Evolutionary conservation across 179 eudicot genomes (phyloP).

Genomic region (Vitellaria paradoxa): DNA sequence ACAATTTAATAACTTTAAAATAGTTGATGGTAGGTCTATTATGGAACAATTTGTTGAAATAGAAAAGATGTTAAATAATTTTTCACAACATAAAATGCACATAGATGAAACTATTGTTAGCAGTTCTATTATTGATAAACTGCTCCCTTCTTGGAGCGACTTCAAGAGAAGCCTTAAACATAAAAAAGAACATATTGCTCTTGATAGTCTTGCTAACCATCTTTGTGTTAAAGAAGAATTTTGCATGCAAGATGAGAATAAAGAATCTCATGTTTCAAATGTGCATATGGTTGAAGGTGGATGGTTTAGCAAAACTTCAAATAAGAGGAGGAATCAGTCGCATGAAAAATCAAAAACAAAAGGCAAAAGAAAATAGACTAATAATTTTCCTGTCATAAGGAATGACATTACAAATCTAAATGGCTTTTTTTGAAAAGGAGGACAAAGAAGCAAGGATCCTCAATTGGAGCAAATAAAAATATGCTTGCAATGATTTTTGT

Average conservation of each 20-base stretch:
- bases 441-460: too few species aligned
- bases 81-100: too few species aligned
- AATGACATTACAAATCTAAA: too few species aligned
- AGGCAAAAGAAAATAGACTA: too few species aligned
- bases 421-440: too few species aligned
- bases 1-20: neutral
- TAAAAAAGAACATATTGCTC: neutral
- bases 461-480: too few species aligned
- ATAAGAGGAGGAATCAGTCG: too few species aligned
- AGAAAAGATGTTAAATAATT: neutral
- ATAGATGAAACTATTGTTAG: too few species aligned
- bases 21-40: neutral
- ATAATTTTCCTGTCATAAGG: too few species aligned
- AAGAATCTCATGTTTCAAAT: neutral
- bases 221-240: neutral
- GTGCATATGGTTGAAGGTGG: neutral
- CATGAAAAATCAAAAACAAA: too few species aligned
- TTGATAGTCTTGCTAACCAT: neutral
- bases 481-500: neutral
- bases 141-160: neutral
- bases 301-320: too few species aligned
- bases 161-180: neutral
- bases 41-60: constrained; percentile 1
- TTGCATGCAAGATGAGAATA: neutral
- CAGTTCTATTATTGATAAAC: neutral